These are phyloP conservation scores for Larix kaempferi DNA, from an alignment of 75 land plant genomes.

Conservation along the genomic window DNA sequence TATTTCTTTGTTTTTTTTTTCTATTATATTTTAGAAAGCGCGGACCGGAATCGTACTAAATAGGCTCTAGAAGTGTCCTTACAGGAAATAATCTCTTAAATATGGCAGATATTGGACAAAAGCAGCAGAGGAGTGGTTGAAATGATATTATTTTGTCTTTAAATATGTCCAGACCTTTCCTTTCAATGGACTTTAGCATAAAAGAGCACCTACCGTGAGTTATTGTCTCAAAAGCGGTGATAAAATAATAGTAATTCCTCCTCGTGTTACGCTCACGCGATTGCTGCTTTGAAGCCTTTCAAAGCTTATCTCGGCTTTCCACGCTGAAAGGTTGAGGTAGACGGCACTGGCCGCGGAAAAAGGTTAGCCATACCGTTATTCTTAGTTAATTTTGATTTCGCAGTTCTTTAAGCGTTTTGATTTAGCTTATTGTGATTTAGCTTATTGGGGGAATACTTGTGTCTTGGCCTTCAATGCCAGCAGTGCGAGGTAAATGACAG, in stretches of 20 bases:
- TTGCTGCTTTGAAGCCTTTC: background rate
- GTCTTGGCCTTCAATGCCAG: background rate
- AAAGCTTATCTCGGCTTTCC: constrained; percentile 4
- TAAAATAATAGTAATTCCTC: background rate
- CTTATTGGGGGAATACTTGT: background rate
- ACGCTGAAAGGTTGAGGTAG: background rate
- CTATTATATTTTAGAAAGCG: background rate
- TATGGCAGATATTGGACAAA: background rate
- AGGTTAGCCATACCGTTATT: background rate
- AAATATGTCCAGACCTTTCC: background rate
- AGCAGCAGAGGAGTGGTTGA: background rate
- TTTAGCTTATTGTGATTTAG: background rate
- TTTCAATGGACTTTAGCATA: background rate
- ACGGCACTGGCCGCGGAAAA: background rate
- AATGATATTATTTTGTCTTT: background rate
- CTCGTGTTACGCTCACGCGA: background rate
- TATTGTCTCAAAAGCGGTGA: background rate
- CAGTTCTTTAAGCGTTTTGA: background rate
- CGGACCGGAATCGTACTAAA: background rate
- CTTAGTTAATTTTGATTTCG: background rate
- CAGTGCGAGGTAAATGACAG: constrained; percentile 3
- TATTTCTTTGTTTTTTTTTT: background rate
- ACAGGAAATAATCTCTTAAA: background rate
- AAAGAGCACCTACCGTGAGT: background rate
- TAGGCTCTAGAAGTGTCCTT: background rate